Base-by-base conservation (phyloP, 73 alveolate genomes). In the Paramecium bursaria region DNA sequence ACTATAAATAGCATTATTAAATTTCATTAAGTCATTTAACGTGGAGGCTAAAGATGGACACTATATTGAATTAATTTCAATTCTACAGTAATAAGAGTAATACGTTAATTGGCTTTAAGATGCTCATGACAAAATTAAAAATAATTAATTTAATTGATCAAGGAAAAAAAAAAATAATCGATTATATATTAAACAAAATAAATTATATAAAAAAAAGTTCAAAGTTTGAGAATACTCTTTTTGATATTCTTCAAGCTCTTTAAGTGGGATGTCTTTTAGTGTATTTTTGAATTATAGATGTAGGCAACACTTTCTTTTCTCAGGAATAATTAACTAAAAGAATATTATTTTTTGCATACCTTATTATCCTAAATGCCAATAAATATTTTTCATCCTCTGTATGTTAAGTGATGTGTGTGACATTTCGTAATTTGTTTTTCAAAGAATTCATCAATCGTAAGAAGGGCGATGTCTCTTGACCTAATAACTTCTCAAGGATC, bases 21-120 rank as follows among this genome's bases (percentile, higher is more conserved):
- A 57, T 1, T 57, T 30, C 33, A 30, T 57, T 19, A 57, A 23
- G 17, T 27, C 50, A 30, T 57, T 57, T 57, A 50, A 50, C 27
- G 27, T 57, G 17, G 7, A 26, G 5, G 76, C 76, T 23, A 22
- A 57, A n/a, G 76, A 57, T 14, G 76, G 51, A 19, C 33, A 57
- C 15, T 57, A 57, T 57, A 30, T 57, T 23, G 76, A 57, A 14
- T 57, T 57, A 57, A 14, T 57, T 19, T 48, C 76, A 14, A 57
- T 57, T 27, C 47, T 57, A 1, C 33, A 48, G 2, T 48, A 57
- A 23, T 57, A 57, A 27, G 17, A 25, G 0, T 30, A 57, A 4
- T 57, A 57, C 33, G 7, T 57, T 13, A 57, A 23, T 13, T 57
- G 76, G 76, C 17, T 57, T 4, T 30, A 57, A 23, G 76, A 57